A percentile compares a stretch with the other conserved stretches of the same genome.
phyloP scores from a whole-genome alignment of 1,139 yeast species.

The Kurtzmaniella quercitrusa region DNA sequence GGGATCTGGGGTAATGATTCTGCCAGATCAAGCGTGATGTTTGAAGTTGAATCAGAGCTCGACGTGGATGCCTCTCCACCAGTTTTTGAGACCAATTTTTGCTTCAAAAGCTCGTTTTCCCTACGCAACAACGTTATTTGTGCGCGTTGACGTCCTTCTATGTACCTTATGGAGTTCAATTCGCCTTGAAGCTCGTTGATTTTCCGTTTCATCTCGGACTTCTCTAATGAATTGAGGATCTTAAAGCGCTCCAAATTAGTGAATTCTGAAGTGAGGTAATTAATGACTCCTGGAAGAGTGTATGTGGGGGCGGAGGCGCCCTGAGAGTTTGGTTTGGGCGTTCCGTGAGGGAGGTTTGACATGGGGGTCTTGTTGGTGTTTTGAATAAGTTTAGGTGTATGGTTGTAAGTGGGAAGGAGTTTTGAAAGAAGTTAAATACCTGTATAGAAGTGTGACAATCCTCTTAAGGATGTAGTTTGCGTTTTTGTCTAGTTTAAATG shows the following conservation, averaged over 20 bases:
- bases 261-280: slow-evolving; percentile 57
- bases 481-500: no score
- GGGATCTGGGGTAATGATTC: slow-evolving; percentile 20
- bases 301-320: slow-evolving; percentile 26
- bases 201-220: slow-evolving; percentile 52
- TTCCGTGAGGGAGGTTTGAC: background rate
- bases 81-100: background rate
- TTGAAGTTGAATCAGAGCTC: background rate
- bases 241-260: slow-evolving; percentile 56
- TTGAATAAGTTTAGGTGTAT: background rate
- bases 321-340: slow-evolving; percentile 8
- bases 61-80: background rate
- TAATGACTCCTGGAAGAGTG: slow-evolving; percentile 63
- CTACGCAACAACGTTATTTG: slow-evolving; percentile 28
- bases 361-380: background rate
- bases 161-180: slow-evolving; percentile 39
- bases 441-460: no score
- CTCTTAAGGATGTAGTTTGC: no score
- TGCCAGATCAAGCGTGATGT: slow-evolving; percentile 2
- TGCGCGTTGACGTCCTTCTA: slow-evolving; percentile 32
- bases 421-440: no score
- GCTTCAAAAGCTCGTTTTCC: slow-evolving; percentile 13
- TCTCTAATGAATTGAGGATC: slow-evolving; percentile 53
- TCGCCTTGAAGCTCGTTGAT: slow-evolving; percentile 55
- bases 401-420: background rate